Base-by-base conservation (phyloP, 805 yeast genomes). In the Ogataea parapolymorpha region DNA sequence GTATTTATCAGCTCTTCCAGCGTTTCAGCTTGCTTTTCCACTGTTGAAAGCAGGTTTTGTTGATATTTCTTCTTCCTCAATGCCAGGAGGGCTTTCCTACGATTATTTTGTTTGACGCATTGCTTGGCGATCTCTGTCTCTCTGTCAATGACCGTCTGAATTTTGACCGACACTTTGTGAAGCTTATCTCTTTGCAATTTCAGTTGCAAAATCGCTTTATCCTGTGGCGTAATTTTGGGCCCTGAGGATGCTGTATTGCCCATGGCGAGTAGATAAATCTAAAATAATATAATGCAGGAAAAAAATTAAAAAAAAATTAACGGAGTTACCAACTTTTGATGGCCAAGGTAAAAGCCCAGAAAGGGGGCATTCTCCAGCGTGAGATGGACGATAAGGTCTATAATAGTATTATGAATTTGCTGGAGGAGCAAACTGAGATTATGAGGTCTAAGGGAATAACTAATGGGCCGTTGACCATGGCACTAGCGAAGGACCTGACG, bases 171-270 rank as follows among this genome's bases (percentile, higher is more conserved):
- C 49, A 89, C 85, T 60, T 83, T 85, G 50, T 77, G 77, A 16
- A 93, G 71, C 48, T 82, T 82, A 63, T 93, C 99, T 45, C 96
- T 71, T 53, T 95, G 97, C 27, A 85, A 68, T 59, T 93, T 93
- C 51, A 93, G 71, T 56, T 90, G 93, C 49, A 88, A 71, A 9
- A 93, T 76, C 0, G 97, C 96, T 55, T 71, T 77, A 57, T 93
- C 99, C 52, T 89, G 90, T 26, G 81, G 72, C 6, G 95, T 87
- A 14, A 91, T 79, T 56, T 77, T 80, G 1, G 79, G 76, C 7
- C 50, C 37, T 5, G 49, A 34, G 13, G 61, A 44, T 12, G 48
- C 29, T 13, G 59, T 34, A 33, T 63, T 63, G 13, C 70, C 70
- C 70, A 65, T 65, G 32, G 35, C 31, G 14, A 38, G 16, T 29